These are phyloP conservation scores for Spathaspora sp. DNA, from an alignment of 1,139 yeast species.

Conservation along the genomic window DNA sequence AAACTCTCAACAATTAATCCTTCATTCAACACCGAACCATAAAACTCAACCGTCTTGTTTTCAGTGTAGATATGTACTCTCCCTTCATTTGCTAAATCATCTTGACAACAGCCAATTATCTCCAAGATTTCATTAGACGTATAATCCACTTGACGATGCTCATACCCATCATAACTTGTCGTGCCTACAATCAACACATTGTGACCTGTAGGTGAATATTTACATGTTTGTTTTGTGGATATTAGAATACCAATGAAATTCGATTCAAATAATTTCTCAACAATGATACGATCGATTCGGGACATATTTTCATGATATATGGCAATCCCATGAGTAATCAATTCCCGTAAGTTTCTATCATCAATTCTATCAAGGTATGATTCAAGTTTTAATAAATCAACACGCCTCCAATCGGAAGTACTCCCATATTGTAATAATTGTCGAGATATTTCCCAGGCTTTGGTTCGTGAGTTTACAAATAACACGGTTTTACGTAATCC, in stretches of 20 bases:
- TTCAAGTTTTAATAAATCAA: conserved; percentile 21
- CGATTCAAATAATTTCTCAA: conserved; percentile 50
- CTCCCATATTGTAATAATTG: conserved; percentile 19
- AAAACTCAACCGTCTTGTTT: conserved; percentile 57
- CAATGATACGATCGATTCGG: conserved; percentile 50
- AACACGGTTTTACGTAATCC: conserved; percentile 32
- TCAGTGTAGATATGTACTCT: conserved; percentile 60
- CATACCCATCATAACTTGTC: conserved; percentile 68
- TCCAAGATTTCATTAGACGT: conserved; percentile 64
- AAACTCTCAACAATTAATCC: conserved; percentile 86
- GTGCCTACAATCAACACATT: conserved; percentile 71
- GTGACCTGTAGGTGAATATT: conserved; percentile 51
- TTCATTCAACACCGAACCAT: conserved; percentile 67
- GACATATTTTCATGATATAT: conserved; percentile 59
- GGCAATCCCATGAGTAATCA: conserved; percentile 68
- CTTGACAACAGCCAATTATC: conserved; percentile 65
- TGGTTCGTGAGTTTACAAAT: conserved; percentile 57
- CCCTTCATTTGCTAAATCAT: conserved; percentile 17
- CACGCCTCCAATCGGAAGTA: conserved; percentile 5
- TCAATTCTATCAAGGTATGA: conserved; percentile 42
- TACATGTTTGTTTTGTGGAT: conserved; percentile 57
- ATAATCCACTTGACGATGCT: conserved; percentile 69
- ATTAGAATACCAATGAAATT: conserved; percentile 55
- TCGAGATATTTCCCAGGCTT: conserved; percentile 52
- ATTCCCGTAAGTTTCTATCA: conserved; percentile 47